phyloP scores from a whole-genome alignment of 139 green algal genomes.

The Tetradesmus lagerheimii region DNA sequence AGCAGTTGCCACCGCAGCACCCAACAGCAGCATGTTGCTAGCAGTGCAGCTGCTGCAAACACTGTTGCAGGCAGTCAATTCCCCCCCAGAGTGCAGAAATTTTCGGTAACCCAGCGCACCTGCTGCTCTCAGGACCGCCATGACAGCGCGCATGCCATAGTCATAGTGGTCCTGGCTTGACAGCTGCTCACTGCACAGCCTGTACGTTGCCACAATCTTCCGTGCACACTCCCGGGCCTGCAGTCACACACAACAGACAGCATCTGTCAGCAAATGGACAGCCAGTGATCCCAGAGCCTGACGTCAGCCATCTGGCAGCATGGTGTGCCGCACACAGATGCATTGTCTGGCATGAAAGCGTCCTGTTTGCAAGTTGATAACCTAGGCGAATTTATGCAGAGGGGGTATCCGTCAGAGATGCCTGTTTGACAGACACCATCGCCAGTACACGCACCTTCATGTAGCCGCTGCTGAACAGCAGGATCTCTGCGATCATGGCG shows the following conservation, averaged over 20 bases:
- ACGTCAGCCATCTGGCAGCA: no score
- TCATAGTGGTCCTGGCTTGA: conserved; percentile 88
- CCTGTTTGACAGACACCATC: no score
- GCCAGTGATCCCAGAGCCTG: no score
- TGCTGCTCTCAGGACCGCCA: conserved; percentile 83
- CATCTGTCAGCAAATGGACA: neutral
- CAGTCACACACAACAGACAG: conserved; percentile 9
- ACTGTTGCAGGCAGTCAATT: neutral
- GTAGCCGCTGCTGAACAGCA: conserved; percentile 83
- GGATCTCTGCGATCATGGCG: conserved; percentile 83
- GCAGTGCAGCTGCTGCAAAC: no score
- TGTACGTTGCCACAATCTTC: conserved; percentile 90
- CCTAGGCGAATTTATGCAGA: no score
- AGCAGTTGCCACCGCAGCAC: no score
- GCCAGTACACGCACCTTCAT: conserved; percentile 51
- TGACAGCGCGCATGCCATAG: conserved; percentile 82
- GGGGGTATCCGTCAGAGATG: no score
- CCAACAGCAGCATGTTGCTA: no score
- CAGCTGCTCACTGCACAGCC: conserved; percentile 88
- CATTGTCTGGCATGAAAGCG: no score
- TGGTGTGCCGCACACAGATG: no score
- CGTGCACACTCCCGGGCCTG: conserved; percentile 75
- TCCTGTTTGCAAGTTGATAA: no score
- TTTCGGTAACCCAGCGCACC: conserved; percentile 17
- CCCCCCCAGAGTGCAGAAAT: no score